Conservation (phyloP, 2,329 filamentous ascomycete species). For the Diaporthe citri region DNA sequence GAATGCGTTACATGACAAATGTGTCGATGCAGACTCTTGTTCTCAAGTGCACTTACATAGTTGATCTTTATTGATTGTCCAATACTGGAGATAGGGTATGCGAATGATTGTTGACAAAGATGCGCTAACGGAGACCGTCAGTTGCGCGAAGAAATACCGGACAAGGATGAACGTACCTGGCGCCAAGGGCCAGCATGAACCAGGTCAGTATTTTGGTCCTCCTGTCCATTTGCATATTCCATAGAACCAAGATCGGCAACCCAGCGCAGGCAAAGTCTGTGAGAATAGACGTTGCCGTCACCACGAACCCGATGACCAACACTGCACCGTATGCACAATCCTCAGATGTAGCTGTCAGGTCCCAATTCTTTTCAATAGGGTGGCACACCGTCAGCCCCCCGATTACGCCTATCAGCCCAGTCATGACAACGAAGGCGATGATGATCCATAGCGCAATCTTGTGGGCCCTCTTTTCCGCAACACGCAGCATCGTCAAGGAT, state of each 20-base stretch:
- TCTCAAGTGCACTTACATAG: not conserved
- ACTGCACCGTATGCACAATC: not conserved
- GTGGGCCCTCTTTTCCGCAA: not conserved
- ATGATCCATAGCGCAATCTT: not conserved
- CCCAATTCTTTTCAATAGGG: slow-evolving; percentile 19
- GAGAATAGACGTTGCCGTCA: slow-evolving; percentile 6
- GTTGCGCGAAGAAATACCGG: rapidly evolving
- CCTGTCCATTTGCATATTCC: slow-evolving; percentile 27
- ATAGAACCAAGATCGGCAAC: not conserved
- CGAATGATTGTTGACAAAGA: slow-evolving; percentile 9
- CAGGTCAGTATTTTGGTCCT: slow-evolving; percentile 13
- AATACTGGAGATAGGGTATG: not conserved
- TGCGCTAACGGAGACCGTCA: not conserved
- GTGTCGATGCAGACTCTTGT: too few relatives aligned
- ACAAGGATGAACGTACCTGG: not conserved
- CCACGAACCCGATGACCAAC: slow-evolving; percentile 3
- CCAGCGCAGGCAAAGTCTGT: slow-evolving; percentile 4
- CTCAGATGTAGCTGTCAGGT: not conserved
- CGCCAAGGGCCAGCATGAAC: slow-evolving; percentile 13
- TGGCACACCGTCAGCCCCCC: slow-evolving; percentile 6
- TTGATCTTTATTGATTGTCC: not conserved
- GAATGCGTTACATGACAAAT: not conserved
- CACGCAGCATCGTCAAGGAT: slow-evolving; percentile 3
- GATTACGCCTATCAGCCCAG: not conserved
- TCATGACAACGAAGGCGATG: not conserved